Percentiles rank a stretch among this genome's conserved stretches.
Conservation (phyloP, 169 alveolate species). For the Cyclospora cayetanensis region DNA sequence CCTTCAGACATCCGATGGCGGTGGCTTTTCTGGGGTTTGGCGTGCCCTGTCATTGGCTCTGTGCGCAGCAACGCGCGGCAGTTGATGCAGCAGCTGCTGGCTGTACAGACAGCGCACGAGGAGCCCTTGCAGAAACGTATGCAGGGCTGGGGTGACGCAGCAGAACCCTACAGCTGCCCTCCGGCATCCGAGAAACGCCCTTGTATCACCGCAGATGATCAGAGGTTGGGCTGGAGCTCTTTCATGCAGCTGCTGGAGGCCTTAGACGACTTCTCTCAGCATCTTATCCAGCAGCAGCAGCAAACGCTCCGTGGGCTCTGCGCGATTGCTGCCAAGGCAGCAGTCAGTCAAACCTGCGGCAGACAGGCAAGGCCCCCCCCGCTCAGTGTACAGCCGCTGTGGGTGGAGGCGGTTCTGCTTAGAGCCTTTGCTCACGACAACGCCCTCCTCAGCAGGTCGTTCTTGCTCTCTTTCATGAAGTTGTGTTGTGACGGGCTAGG, state of each 20-base stretch:
- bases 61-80: slow-evolving; percentile 31
- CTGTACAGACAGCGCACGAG: neutral
- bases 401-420: slow-evolving; percentile 34
- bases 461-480: neutral
- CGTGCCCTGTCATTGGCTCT: neutral
- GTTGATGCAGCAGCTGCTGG: slow-evolving; percentile 19
- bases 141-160: too few relatives aligned
- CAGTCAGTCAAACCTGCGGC: neutral
- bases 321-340: neutral
- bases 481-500: neutral
- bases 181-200: too few relatives aligned
- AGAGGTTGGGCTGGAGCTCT: slow-evolving; percentile 27
- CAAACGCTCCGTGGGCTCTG: slow-evolving; percentile 28
- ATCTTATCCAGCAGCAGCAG: slow-evolving; percentile 51
- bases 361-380: neutral
- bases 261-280: slow-evolving; percentile 54
- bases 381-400: slow-evolving; percentile 14
- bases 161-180: too few relatives aligned
- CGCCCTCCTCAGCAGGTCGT: slow-evolving; percentile 20
- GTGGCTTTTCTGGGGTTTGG: slow-evolving; percentile 13
- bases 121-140: neutral
- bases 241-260: slow-evolving; percentile 48
- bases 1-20: neutral
- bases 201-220: slow-evolving; percentile 8
- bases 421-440: slow-evolving; percentile 37